Percentiles rank a stretch among this genome's conserved stretches.
These are phyloP conservation scores for Globisporangium paddicum DNA, from an alignment of 352 stramenopile genomes.

Conservation along the genomic window DNA sequence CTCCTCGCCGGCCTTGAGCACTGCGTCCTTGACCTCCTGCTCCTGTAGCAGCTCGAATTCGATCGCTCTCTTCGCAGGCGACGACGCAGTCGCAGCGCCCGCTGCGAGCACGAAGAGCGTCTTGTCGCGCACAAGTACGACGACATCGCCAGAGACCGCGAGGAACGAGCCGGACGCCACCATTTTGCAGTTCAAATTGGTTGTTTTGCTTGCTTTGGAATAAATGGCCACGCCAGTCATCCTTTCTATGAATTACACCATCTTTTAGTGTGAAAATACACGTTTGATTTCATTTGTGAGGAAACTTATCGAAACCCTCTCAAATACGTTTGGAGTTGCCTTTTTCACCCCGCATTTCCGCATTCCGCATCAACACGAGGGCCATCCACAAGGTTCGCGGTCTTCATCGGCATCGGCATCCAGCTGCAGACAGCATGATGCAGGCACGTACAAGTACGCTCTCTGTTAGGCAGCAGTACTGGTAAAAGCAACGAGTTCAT, in stretches of 20 bases:
- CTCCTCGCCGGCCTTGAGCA: slow-evolving; percentile 16
- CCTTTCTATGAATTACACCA: background rate
- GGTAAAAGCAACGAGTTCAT: no score
- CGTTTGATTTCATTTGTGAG: no score
- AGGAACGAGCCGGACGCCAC: slow-evolving; percentile 52
- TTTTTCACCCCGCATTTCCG: no score
- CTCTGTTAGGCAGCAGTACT: no score
- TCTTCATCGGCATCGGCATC: no score
- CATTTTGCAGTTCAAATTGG: slow-evolving; percentile 24
- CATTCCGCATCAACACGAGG: no score
- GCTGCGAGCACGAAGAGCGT: slow-evolving; percentile 56
- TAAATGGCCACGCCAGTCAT: slow-evolving; percentile 9
- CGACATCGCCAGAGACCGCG: slow-evolving; percentile 23
- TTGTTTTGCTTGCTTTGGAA: background rate
- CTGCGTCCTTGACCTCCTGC: slow-evolving; percentile 14
- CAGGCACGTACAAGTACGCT: no score
- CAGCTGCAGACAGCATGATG: no score
- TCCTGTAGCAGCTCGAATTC: slow-evolving; percentile 39
- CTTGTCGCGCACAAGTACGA: slow-evolving; percentile 49
- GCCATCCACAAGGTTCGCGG: no score
- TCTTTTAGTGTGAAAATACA: no score
- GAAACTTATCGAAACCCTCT: no score
- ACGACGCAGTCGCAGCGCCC: background rate
- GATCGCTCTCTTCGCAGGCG: slow-evolving; percentile 17
- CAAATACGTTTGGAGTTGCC: no score